Evolutionary conservation across 2,329 filamentous ascomycete species (phyloP).

Genomic region (Exophiala spinifera): DNA sequence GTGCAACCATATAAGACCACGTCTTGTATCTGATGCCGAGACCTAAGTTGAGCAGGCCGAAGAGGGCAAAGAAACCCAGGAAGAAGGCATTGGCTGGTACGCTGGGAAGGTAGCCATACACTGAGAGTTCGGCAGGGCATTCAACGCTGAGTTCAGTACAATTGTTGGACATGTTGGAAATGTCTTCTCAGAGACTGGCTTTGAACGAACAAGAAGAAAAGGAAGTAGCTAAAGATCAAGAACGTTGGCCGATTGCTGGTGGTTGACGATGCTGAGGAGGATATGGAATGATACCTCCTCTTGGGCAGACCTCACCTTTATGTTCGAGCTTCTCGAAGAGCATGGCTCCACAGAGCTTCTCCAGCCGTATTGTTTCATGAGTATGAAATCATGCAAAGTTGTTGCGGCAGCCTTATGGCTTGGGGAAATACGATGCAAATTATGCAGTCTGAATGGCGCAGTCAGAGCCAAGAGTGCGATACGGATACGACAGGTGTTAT

Average conservation of each 20-base stretch:
- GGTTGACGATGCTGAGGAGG: background rate
- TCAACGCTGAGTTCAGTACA: slow-evolving; percentile 33
- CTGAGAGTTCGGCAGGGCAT: slow-evolving; percentile 48
- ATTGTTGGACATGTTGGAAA: slow-evolving; percentile 13
- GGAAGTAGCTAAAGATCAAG: background rate
- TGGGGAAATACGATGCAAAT: background rate
- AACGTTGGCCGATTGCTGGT: background rate
- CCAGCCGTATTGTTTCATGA: background rate
- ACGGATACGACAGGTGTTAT: background rate
- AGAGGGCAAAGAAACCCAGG: slow-evolving; percentile 49
- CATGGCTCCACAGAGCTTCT: background rate
- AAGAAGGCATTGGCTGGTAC: slow-evolving; percentile 54
- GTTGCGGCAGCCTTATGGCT: background rate
- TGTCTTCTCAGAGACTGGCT: background rate
- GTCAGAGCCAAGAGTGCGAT: background rate
- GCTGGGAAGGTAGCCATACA: slow-evolving; percentile 55
- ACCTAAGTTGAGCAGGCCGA: slow-evolving; percentile 47
- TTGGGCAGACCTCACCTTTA: background rate
- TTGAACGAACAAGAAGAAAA: background rate
- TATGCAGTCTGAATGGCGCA: background rate
- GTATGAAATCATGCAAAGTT: background rate
- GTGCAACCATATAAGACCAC: slow-evolving; percentile 54
- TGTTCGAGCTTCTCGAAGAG: background rate
- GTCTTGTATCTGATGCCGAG: slow-evolving; percentile 52
- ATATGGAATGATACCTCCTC: background rate